These are phyloP conservation scores for Antitrichia curtipendula DNA, from an alignment of 225 moss, liverwort and hornwort species.

Conservation along the genomic window DNA sequence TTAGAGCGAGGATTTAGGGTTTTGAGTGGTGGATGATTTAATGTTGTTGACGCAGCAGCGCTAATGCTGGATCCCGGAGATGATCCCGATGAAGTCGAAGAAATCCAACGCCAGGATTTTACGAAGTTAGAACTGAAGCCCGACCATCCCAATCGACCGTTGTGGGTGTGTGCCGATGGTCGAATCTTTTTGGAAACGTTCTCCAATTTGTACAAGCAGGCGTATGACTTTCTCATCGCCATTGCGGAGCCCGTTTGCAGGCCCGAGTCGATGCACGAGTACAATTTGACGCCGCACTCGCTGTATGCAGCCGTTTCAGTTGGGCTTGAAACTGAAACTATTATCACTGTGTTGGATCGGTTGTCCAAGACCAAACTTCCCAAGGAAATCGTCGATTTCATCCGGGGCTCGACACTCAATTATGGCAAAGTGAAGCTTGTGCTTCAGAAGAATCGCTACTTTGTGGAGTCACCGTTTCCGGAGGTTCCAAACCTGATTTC, in stretches of 20 bases:
- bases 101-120: constrained; percentile 65
- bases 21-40: not conserved
- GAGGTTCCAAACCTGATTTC: constrained; percentile 32
- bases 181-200: constrained; percentile 86
- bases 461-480: constrained; percentile 89
- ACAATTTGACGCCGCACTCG: constrained; percentile 84
- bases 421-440: constrained; percentile 98
- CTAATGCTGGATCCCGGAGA: constrained; percentile 12
- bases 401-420: constrained; percentile 78
- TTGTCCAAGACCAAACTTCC: constrained; percentile 87
- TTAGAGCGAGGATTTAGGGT: not conserved
- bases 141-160: constrained; percentile 69
- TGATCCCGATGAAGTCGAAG: constrained; percentile 24
- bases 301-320: constrained; percentile 93
- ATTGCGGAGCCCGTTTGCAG: constrained; percentile 99
- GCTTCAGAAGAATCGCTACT: constrained; percentile 91
- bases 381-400: constrained; percentile 64
- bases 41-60: not conserved
- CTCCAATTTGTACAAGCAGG: constrained; percentile 87
- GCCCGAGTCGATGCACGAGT: constrained; percentile 97
- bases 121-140: constrained; percentile 80
- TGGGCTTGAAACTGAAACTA: constrained; percentile 91
- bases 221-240: constrained; percentile 92
- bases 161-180: constrained; percentile 96
- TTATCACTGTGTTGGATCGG: constrained; percentile 80